Conservation (phyloP, 192 early-diverging fungal genomes). For the Linderina pennispora region DNA sequence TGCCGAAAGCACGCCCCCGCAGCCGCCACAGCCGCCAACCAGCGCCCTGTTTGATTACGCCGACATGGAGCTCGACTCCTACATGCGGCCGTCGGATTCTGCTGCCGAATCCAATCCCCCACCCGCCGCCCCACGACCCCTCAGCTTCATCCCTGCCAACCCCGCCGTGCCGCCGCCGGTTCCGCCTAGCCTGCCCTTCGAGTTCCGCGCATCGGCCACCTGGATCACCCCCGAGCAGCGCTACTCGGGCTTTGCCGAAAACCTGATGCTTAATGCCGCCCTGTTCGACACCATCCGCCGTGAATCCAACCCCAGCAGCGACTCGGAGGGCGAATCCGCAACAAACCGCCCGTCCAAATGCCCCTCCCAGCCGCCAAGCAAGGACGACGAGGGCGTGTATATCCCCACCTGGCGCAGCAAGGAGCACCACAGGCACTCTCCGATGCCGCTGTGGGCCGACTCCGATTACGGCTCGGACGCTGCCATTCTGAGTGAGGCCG, state of each 20-base stretch:
- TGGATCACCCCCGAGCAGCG: slow-evolving; percentile 45
- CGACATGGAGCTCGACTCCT: slow-evolving; percentile 10
- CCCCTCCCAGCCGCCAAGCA: background rate
- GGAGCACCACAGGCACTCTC: background rate
- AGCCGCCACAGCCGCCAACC: slow-evolving; percentile 2
- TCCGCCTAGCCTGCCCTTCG: slow-evolving; percentile 11
- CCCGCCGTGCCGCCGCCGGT: background rate
- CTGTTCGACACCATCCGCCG: slow-evolving; percentile 45
- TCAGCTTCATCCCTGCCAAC: background rate
- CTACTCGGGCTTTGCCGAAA: slow-evolving; percentile 38
- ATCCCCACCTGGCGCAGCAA: slow-evolving; percentile 39
- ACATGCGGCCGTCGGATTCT: slow-evolving; percentile 12
- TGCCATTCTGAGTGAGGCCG: slow-evolving; percentile 35
- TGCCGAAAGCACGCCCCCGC: background rate
- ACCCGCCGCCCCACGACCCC: too few species aligned
- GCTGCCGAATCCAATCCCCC: slow-evolving; percentile 15
- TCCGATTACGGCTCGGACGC: slow-evolving; percentile 25
- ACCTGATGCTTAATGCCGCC: slow-evolving; percentile 37
- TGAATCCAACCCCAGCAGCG: slow-evolving; percentile 8
- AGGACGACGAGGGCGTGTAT: slow-evolving; percentile 27
- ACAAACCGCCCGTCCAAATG: background rate
- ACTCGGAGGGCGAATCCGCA: slow-evolving; percentile 9
- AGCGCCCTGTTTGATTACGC: slow-evolving; percentile 8
- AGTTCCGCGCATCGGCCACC: slow-evolving; percentile 23
- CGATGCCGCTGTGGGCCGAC: slow-evolving; percentile 22